These are phyloP conservation scores for Fusarium poae DNA, from an alignment of 2,329 filamentous ascomycete species.

Conservation along the genomic window DNA sequence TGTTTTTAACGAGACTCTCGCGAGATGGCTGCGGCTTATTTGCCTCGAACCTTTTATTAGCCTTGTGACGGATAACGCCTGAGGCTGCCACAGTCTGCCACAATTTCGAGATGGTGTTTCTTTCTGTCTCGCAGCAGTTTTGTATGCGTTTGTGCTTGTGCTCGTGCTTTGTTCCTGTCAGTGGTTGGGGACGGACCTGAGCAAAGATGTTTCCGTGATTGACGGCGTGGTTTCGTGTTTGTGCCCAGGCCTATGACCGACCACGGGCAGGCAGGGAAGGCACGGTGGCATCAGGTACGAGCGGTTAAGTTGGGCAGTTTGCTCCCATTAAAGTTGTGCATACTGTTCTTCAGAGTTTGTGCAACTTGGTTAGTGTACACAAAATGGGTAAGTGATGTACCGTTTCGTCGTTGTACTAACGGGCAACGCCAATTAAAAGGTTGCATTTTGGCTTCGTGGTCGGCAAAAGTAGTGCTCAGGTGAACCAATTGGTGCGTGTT, in stretches of 20 bases:
- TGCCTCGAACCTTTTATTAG: neutral
- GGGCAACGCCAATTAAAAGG: neutral
- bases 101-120: conserved; percentile 4
- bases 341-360: conserved; percentile 4
- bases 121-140: conserved; percentile 25
- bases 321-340: conserved; percentile 11
- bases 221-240: conserved; percentile 43
- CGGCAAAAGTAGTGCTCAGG: neutral
- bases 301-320: conserved; percentile 6
- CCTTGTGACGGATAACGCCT: neutral
- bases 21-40: neutral
- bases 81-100: conserved; percentile 10
- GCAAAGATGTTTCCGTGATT: conserved; percentile 28
- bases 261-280: conserved; percentile 1
- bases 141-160: conserved; percentile 15
- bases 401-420: conserved; percentile 8
- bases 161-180: conserved; percentile 6
- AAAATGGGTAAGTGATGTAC: neutral
- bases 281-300: conserved; percentile 5
- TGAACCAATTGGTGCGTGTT: conserved; percentile 21
- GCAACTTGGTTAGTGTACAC: conserved; percentile 8
- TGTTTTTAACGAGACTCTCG: conserved; percentile 1
- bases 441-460: neutral
- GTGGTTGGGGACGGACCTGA: conserved; percentile 6
- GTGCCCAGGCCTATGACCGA: conserved; percentile 5